Evolutionary conservation across 23 red algal genomes (phyloP).

Genomic region (Cyanidium caldarium): DNA sequence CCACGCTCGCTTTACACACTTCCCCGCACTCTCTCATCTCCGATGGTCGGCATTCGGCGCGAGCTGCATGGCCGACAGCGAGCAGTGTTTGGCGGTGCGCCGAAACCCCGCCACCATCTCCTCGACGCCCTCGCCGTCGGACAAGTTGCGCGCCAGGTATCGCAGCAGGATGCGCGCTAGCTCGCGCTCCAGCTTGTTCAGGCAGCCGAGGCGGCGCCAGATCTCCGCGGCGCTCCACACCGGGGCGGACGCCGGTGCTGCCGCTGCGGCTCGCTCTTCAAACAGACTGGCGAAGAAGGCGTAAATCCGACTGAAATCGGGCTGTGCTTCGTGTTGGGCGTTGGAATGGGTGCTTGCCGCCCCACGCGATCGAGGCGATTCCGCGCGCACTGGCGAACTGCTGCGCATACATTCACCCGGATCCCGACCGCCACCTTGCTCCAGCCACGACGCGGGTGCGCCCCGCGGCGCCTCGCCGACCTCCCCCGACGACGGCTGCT

Average conservation of each 20-base stretch:
- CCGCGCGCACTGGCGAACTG: too few relatives aligned
- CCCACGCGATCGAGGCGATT: not conserved
- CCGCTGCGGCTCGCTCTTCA: too few relatives aligned
- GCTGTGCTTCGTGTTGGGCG: not conserved
- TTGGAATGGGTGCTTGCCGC: conserved; percentile 1
- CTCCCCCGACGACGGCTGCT: not conserved
- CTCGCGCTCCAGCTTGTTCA: not conserved
- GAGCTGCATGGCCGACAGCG: too few relatives aligned
- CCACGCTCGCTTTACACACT: too few relatives aligned
- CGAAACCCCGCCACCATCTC: too few relatives aligned
- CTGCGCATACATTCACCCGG: too few relatives aligned
- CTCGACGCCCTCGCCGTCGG: not conserved
- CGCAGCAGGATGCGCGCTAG: not conserved
- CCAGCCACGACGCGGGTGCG: not conserved
- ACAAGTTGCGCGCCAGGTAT: not conserved
- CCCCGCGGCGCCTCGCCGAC: not conserved
- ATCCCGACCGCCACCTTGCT: not conserved
- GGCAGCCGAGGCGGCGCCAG: not conserved
- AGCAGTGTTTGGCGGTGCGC: too few relatives aligned
- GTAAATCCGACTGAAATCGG: conserved; percentile 49
- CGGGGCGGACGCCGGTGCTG: too few relatives aligned
- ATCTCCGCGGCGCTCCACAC: too few relatives aligned
- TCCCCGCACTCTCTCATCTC: too few relatives aligned
- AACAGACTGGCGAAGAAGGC: conserved; percentile 48
- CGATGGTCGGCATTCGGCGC: too few relatives aligned